A percentile compares a stretch with the other conserved stretches of the same genome.
Conservation (phyloP, 371 early-diverging fungal species). For the Polyrhizophydium stewartii region DNA sequence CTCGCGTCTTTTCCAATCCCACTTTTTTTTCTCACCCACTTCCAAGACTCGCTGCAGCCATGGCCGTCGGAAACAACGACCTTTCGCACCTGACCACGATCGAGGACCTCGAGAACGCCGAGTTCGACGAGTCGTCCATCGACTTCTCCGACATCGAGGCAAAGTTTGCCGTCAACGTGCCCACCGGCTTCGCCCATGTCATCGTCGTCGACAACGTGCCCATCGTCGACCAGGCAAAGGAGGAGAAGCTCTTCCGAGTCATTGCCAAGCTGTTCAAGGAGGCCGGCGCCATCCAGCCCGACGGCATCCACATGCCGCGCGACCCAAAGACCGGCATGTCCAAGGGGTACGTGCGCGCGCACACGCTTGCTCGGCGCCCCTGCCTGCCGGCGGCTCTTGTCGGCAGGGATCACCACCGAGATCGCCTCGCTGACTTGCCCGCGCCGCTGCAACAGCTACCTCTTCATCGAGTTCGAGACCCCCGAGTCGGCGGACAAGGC, state of each 20-base stretch:
- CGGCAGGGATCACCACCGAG: not conserved
- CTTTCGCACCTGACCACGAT: too few species aligned
- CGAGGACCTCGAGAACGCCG: too few species aligned
- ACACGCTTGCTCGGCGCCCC: not conserved
- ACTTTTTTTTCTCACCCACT: too few species aligned
- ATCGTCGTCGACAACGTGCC: constrained; percentile 92
- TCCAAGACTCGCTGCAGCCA: too few species aligned
- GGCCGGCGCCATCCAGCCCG: constrained; percentile 64
- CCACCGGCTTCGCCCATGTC: constrained; percentile 70
- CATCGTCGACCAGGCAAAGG: constrained; percentile 80
- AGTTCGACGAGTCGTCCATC: constrained; percentile 25
- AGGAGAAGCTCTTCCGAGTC: constrained; percentile 74
- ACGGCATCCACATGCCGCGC: constrained; percentile 87
- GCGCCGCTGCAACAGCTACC: constrained; percentile 61
- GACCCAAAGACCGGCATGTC: constrained; percentile 66
- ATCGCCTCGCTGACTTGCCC: constrained; percentile 1
- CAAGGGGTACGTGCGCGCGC: constrained; percentile 63
- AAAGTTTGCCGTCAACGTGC: constrained; percentile 52
- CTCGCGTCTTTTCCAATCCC: too few species aligned
- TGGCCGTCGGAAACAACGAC: too few species aligned
- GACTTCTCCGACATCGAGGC: constrained; percentile 91
- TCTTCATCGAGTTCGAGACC: constrained; percentile 91
- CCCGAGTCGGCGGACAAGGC: constrained; percentile 79
- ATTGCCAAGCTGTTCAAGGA: constrained; percentile 76
- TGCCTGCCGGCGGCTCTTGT: not conserved